Evolutionary conservation across 1,284 basidiomycete genomes (phyloP), one percentile per base, ranked within the genome.

Genomic region (Cryptococcus sp.): DNA sequence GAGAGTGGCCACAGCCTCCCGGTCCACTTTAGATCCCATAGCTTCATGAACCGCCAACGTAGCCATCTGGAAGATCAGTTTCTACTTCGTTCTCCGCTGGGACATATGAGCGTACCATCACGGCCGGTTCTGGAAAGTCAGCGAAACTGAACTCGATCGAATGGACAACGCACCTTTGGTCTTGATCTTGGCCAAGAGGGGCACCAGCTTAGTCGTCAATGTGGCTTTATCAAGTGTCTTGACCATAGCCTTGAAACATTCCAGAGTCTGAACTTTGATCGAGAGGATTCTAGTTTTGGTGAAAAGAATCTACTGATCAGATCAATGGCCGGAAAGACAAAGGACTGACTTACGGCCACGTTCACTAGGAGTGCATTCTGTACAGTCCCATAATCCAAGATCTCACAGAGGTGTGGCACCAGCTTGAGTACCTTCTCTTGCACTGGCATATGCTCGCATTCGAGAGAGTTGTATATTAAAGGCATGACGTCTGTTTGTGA

Each of bases 11-110:
- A 97, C 87, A 3, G 92, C 90, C 74, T 97, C 92, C 43, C 91
- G 81, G 61, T 97, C 92, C 3, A 98, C 87, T 72, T 98, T 98
- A 62, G 84, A 81, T 1, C 92, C 90, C 91, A 98, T 96, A 3
- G 88, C 89, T 73, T 97, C 93, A 75, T 98, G 92, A 0, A 99
- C 92, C 9, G 84, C 85, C 40, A 98, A 77, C 0, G 92, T 96
- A 1, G 91, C 90, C 82, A 93, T 87, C 87, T 90, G 56, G 46
- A 21, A 37, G 44, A 45, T 37, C 14, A 44, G 23, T 42, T n/a
- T n/a, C n/a, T n/a, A n/a, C n/a, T n/a, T n/a, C n/a, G n/a, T n/a
- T n/a, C n/a, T n/a, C n/a, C n/a, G n/a, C n/a, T n/a, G n/a, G n/a
- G n/a, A 23, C 28, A 21, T 23, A 21, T 18, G 18, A 18, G 64